Evolutionary conservation across 2,329 filamentous ascomycete genomes (phyloP).

Genomic region (Paramyrothecium roridum): DNA sequence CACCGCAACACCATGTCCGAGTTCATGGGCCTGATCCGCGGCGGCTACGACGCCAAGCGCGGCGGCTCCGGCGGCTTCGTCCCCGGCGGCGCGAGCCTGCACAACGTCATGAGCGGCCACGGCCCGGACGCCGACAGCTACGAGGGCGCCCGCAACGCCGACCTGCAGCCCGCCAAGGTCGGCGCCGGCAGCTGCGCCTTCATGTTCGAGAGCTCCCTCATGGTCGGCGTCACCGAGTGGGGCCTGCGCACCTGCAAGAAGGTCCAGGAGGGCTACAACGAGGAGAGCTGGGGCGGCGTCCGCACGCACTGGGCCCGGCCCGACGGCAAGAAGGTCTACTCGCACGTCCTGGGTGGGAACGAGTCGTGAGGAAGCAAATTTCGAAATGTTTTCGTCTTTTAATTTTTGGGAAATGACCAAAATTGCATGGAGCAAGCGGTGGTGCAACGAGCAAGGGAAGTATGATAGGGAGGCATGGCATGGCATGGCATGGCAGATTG

Average conservation of each 20-base stretch:
- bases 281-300: constrained; percentile 75
- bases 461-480: not conserved
- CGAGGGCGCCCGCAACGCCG: constrained; percentile 53
- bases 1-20: constrained; percentile 67
- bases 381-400: too few relatives aligned
- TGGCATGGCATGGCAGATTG: too few relatives aligned
- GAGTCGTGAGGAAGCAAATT: constrained; percentile 6
- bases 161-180: constrained; percentile 54
- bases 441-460: too few relatives aligned
- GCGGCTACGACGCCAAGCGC: constrained; percentile 61
- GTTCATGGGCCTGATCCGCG: constrained; percentile 59
- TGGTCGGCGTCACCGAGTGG: constrained; percentile 72
- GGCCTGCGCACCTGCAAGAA: constrained; percentile 57
- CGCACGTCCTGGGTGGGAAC: constrained; percentile 10
- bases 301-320: constrained; percentile 58
- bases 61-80: constrained; percentile 51
- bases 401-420: too few relatives aligned
- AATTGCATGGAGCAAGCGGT: too few relatives aligned
- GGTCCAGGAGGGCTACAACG: constrained; percentile 67
- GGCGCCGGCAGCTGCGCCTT: constrained; percentile 62
- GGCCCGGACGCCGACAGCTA: constrained; percentile 57
- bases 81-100: constrained; percentile 58
- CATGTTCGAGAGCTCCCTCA: constrained; percentile 67
- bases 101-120: constrained; percentile 70
- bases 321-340: constrained; percentile 24